Percentiles rank a stretch among this genome's conserved stretches.
Conservation (phyloP, 2,329 filamentous ascomycete species). For the Curvularia lunata region DNA sequence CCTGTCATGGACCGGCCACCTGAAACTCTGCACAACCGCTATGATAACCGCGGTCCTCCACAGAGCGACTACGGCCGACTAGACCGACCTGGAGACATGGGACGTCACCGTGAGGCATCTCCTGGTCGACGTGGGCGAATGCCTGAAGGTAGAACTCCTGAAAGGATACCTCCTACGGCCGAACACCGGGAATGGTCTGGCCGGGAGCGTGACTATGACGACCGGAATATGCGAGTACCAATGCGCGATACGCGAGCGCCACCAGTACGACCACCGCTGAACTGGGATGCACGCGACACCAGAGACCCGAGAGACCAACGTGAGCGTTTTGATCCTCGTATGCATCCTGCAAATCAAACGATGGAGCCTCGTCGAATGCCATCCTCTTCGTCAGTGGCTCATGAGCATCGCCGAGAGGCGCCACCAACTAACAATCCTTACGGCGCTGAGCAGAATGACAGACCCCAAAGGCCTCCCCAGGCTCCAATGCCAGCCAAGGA, state of each 20-base stretch:
- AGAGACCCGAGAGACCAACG: conserved; percentile 39
- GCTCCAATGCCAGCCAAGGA: conserved; percentile 24
- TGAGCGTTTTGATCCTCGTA: conserved; percentile 42
- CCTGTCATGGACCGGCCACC: conserved; percentile 37
- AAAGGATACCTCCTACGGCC: conserved; percentile 26
- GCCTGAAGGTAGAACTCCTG: conserved; percentile 46
- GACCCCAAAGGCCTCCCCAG: conserved; percentile 26
- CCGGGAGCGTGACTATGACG: conserved; percentile 47
- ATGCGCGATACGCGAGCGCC: conserved; percentile 41
- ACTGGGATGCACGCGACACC: conserved; percentile 38
- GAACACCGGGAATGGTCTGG: conserved; percentile 44
- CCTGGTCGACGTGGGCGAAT: conserved; percentile 47
- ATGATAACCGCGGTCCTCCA: conserved; percentile 45
- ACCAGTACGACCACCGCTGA: conserved; percentile 28
- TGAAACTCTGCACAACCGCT: conserved; percentile 36
- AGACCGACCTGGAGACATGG: conserved; percentile 51
- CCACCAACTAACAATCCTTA: conserved; percentile 27
- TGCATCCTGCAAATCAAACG: conserved; percentile 25
- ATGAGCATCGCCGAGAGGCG: conserved; percentile 41
- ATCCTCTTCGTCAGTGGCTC: conserved; percentile 26
- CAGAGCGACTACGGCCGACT: conserved; percentile 52
- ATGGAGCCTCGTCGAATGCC: conserved; percentile 34
- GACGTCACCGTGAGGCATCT: conserved; percentile 50
- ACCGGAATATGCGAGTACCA: conserved; percentile 43
- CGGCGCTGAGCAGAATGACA: conserved; percentile 32